Evolutionary conservation across 169 alveolate species (phyloP).

Genomic region (Plasmodium ovale): DNA sequence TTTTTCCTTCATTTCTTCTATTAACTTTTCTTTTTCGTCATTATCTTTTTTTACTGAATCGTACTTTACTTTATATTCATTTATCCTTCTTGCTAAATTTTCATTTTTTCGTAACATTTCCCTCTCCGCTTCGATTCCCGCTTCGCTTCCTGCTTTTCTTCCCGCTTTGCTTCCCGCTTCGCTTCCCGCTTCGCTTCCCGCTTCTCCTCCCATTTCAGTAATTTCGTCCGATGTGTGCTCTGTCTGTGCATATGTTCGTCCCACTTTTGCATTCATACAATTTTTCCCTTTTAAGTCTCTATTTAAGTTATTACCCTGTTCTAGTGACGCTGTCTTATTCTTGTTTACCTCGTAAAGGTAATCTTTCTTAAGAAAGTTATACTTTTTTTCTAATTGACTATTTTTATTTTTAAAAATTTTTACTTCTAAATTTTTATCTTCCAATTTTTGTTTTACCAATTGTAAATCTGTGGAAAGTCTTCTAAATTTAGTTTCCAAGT

Average conservation of each 20-base stretch:
- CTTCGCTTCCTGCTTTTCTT: background rate
- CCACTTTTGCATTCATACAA: background rate
- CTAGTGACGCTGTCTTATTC: background rate
- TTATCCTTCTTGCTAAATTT: background rate
- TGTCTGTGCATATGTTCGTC: background rate
- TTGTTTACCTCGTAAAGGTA: background rate
- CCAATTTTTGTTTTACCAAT: conserved; percentile 10
- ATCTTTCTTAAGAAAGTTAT: conserved; percentile 44
- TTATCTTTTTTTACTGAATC: conserved; percentile 31
- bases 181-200: background rate
- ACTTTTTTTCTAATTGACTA: conserved; percentile 25
- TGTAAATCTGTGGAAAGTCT: conserved; percentile 18
- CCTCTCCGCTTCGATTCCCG: too few relatives aligned
- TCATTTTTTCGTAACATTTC: too few relatives aligned
- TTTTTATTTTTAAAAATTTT: conserved; percentile 34
- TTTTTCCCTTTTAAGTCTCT: background rate
- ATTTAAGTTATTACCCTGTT: background rate
- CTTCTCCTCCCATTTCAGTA: background rate
- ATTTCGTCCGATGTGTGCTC: too few relatives aligned
- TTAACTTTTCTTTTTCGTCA: conserved; percentile 53
- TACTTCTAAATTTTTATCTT: conserved; percentile 54
- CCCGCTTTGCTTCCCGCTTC: background rate
- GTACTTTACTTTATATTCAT: conserved; percentile 24
- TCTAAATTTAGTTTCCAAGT: conserved; percentile 39
- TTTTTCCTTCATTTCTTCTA: conserved; percentile 38